Percentiles rank a stretch among this genome's conserved stretches.
phyloP scores from a whole-genome alignment of 1,139 yeast species.

The Meyerozyma guilliermondii region DNA sequence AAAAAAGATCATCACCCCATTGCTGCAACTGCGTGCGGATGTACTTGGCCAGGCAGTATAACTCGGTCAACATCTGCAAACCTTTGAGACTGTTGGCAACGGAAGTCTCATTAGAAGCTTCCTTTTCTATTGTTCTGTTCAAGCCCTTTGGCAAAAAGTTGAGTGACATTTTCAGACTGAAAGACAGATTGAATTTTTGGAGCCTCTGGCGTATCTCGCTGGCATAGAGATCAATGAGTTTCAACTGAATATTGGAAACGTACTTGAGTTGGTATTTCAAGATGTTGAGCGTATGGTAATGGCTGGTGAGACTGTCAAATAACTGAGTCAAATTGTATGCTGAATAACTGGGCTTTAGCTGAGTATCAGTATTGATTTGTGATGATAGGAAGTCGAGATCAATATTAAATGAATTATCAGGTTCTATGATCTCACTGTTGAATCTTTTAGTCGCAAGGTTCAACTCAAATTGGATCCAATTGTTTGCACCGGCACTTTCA shows the following conservation, averaged over 20 bases:
- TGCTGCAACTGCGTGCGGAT: slow-evolving; percentile 46
- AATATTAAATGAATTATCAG: slow-evolving; percentile 52
- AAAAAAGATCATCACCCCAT: slow-evolving; percentile 65
- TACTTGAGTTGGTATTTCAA: slow-evolving; percentile 64
- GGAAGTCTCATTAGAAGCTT: slow-evolving; percentile 17
- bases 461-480: slow-evolving; percentile 67
- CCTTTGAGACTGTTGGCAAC: slow-evolving; percentile 41
- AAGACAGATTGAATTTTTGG: slow-evolving; percentile 42
- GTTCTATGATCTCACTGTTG: slow-evolving; percentile 47
- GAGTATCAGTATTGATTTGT: slow-evolving; percentile 17
- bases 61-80: slow-evolving; percentile 50
- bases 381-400: slow-evolving; percentile 55
- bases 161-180: slow-evolving; percentile 30
- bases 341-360: slow-evolving; percentile 60
- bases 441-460: slow-evolving; percentile 54
- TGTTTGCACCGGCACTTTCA: slow-evolving; percentile 26
- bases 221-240: slow-evolving; percentile 56
- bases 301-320: slow-evolving; percentile 62
- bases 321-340: slow-evolving; percentile 58
- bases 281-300: slow-evolving; percentile 52
- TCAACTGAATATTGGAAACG: slow-evolving; percentile 65
- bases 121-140: slow-evolving; percentile 5
- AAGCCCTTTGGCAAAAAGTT: slow-evolving; percentile 35
- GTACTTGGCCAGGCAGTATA: slow-evolving; percentile 57
- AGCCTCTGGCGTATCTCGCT: slow-evolving; percentile 44